Base-by-base conservation (phyloP, 176 grass and related monocot species). In the Secale cereale region DNA sequence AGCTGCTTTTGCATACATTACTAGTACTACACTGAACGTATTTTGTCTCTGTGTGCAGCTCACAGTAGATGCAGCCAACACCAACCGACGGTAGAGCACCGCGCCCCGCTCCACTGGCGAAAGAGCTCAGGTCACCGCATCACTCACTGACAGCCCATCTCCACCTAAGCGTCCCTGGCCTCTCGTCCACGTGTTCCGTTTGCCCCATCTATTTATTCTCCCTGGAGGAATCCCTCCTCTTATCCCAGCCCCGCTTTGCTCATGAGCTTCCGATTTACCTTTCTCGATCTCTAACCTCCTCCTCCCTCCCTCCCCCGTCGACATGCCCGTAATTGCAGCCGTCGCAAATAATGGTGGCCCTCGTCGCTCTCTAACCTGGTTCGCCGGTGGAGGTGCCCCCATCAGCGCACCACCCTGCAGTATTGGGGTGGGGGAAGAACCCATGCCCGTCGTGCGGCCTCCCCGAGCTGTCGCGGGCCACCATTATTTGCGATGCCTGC, bases 401-500 rank as follows among this genome's bases (percentile, higher is more conserved):
- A 59, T 57, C 5, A 35, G 33, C 5, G 4, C 40, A n/a, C n/a
- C n/a, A n/a, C n/a, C n/a, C n/a, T n/a, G n/a, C n/a, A n/a, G n/a
- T n/a, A n/a, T n/a, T n/a, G n/a, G n/a, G n/a, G n/a, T n/a, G n/a
- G n/a, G n/a, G n/a, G n/a, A n/a, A n/a, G n/a, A n/a, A n/a, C n/a
- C n/a, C n/a, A n/a, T n/a, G n/a, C n/a, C n/a, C n/a, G n/a, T n/a
- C n/a, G n/a, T n/a, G n/a, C n/a, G n/a, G n/a, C n/a, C n/a, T n/a
- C n/a, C n/a, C n/a, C n/a, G 91, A 98, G 89, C 4, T 77, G 8
- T 83, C 45, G 0, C 83, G 81, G 7, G 41, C 60, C 0, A 95
- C 96, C 20, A 76, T 98, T 14, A 81, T 98, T 7, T 95, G 96
- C 77, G 96, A 98, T 82, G 90, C 91, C 8, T 98, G 96, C 56